These are phyloP conservation scores for Aspergillus kassunensis DNA, from an alignment of 495 filamentous ascomycete genomes.

Conservation along the genomic window DNA sequence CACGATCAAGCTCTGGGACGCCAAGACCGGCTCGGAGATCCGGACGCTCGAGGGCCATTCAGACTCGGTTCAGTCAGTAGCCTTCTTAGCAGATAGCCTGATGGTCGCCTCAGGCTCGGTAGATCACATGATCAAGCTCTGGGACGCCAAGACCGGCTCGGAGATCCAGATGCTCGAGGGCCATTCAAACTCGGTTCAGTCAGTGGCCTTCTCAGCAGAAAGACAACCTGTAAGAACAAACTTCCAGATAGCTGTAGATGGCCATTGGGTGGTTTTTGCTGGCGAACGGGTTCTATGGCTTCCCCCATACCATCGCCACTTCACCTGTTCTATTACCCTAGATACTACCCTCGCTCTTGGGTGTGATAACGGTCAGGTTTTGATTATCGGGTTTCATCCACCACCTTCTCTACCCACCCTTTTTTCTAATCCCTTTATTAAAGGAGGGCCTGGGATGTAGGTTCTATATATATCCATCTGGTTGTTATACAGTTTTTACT, in stretches of 20 bases:
- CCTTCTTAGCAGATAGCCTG: not conserved
- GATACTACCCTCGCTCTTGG: not conserved
- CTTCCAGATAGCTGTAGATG: not conserved
- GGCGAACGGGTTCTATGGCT: not conserved
- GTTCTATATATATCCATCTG: constrained; percentile 12
- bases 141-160: not conserved
- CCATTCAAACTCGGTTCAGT: too few species aligned
- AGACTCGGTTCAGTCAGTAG: not conserved
- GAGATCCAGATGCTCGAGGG: too few species aligned
- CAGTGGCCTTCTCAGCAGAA: too few species aligned
- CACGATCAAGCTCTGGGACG: too few species aligned
- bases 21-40: constrained; percentile 25
- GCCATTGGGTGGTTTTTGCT: not conserved
- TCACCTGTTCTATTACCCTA: not conserved
- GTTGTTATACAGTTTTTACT: too few species aligned
- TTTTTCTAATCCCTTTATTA: not conserved
- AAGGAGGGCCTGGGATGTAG: not conserved
- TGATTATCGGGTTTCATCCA: constrained; percentile 22
- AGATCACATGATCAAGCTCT: not conserved
- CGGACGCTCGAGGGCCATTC: constrained; percentile 2
- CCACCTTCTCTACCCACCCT: not conserved
- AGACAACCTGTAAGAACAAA: not conserved
- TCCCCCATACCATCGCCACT: not conserved
- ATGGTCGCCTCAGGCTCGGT: not conserved
- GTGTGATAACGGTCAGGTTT: constrained; percentile 27